Evolutionary conservation across 169 alveolate species (phyloP).

Genomic region (Plasmodium coatneyi): DNA sequence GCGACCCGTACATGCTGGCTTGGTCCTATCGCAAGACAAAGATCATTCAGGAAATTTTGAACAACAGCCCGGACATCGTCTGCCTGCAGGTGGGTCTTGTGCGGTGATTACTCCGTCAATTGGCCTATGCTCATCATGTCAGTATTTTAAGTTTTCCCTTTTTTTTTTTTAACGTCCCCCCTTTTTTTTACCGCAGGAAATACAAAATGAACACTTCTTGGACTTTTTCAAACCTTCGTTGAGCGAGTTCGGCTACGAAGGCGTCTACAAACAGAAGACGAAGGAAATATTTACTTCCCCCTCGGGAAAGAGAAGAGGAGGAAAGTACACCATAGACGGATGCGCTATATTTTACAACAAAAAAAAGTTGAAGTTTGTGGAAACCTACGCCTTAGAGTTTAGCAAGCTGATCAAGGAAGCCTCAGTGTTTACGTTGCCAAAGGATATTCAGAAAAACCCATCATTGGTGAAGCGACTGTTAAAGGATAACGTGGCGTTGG

Average conservation of each 20-base stretch:
- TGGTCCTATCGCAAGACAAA: slow-evolving; percentile 87
- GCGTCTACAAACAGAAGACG: slow-evolving; percentile 85
- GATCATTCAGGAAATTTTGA: slow-evolving; percentile 83
- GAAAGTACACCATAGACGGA: slow-evolving; percentile 84
- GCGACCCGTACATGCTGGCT: slow-evolving; percentile 86
- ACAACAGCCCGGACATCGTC: slow-evolving; percentile 83
- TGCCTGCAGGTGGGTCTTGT: slow-evolving; percentile 76
- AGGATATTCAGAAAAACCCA: slow-evolving; percentile 80
- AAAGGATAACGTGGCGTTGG: slow-evolving; percentile 86
- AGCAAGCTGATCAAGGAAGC: slow-evolving; percentile 82
- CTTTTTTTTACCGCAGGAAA: slow-evolving; percentile 74
- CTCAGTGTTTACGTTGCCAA: slow-evolving; percentile 79
- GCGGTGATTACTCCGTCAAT: neutral
- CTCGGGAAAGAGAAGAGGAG: slow-evolving; percentile 85
- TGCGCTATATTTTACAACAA: slow-evolving; percentile 84
- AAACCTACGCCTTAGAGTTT: slow-evolving; percentile 83
- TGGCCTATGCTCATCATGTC: neutral
- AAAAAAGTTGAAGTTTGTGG: slow-evolving; percentile 80
- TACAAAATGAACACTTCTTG: slow-evolving; percentile 84
- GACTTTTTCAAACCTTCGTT: slow-evolving; percentile 83
- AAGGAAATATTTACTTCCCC: slow-evolving; percentile 84
- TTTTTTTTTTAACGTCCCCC: too few species aligned
- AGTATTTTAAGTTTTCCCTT: too few species aligned
- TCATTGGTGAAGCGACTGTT: slow-evolving; percentile 77
- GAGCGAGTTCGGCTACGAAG: slow-evolving; percentile 82